phyloP scores from a whole-genome alignment of 768 basidiomycete genomes.

The Leccinum ochraceum region DNA sequence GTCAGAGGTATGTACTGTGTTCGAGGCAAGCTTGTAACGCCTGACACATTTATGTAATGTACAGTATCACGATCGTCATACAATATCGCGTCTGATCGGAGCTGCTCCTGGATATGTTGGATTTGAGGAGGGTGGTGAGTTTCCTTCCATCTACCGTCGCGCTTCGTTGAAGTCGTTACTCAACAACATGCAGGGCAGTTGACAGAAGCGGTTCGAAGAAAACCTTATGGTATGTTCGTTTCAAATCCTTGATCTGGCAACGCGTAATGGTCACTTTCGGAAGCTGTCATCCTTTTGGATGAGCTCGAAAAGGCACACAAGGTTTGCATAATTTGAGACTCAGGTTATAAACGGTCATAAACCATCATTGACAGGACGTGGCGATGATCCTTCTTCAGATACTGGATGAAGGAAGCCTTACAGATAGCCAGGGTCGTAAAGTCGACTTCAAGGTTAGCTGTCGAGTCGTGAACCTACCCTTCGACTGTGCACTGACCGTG shows the following conservation, averaged over 20 bases:
- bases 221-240: constrained; percentile 49
- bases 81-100: constrained; percentile 87
- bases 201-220: constrained; percentile 63
- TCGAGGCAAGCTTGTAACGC: background rate
- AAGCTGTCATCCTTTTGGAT: constrained; percentile 65
- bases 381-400: constrained; percentile 90
- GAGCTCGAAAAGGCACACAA: constrained; percentile 84
- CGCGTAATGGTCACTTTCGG: background rate
- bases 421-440: constrained; percentile 89
- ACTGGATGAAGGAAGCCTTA: constrained; percentile 85
- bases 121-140: constrained; percentile 66
- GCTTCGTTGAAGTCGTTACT: background rate
- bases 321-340: constrained; percentile 32
- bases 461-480: background rate
- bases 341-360: background rate
- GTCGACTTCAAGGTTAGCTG: constrained; percentile 78
- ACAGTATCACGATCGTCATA: too few species aligned
- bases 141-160: background rate
- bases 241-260: background rate
- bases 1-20: constrained; percentile 59
- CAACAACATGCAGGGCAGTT: constrained; percentile 45
- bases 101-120: constrained; percentile 84
- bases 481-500: constrained; percentile 1
- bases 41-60: too few species aligned
- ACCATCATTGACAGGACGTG: constrained; percentile 57